A percentile compares a stretch with the other conserved stretches of the same genome.
These are phyloP conservation scores for Nigrospora sphaerica DNA, from an alignment of 2,329 filamentous ascomycete species.

Conservation along the genomic window DNA sequence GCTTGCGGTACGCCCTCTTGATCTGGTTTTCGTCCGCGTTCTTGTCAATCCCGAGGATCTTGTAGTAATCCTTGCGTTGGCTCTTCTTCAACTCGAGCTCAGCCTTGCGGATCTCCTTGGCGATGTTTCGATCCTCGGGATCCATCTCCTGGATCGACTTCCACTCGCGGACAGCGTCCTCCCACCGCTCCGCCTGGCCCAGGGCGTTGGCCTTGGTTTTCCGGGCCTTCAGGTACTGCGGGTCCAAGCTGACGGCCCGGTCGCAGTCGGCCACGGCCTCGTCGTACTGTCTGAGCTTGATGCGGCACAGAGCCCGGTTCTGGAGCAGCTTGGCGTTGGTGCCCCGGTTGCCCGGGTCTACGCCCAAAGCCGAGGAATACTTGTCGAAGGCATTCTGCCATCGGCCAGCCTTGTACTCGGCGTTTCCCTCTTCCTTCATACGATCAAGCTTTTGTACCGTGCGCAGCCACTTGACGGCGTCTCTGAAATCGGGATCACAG, in stretches of 20 bases:
- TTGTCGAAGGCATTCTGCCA: conserved; percentile 77
- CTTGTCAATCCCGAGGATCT: conserved; percentile 86
- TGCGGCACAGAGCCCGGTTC: conserved; percentile 82
- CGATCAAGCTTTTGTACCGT: conserved; percentile 87
- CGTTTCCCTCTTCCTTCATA: conserved; percentile 91
- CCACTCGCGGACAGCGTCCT: conserved; percentile 82
- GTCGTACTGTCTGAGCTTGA: conserved; percentile 77
- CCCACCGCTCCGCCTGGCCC: conserved; percentile 82
- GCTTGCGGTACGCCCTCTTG: conserved; percentile 94
- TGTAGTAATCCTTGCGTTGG: conserved; percentile 97
- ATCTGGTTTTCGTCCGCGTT: conserved; percentile 77
- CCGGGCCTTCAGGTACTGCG: conserved; percentile 79
- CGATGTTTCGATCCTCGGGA: conserved; percentile 71
- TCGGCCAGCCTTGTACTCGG: conserved; percentile 77
- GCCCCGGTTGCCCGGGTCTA: conserved; percentile 83
- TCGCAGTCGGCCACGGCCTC: conserved; percentile 82
- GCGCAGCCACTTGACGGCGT: conserved; percentile 81
- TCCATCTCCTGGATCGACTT: conserved; percentile 80
- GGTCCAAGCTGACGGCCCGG: conserved; percentile 73
- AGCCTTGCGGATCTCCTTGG: conserved; percentile 79
- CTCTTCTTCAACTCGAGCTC: conserved; percentile 97
- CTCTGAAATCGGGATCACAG: conserved; percentile 86
- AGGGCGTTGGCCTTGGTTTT: conserved; percentile 91
- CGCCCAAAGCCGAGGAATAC: conserved; percentile 73
- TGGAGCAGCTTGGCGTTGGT: conserved; percentile 93